Evolutionary conservation across 192 early-diverging fungal species (phyloP).

Genomic region (Obelidium mucronatum): DNA sequence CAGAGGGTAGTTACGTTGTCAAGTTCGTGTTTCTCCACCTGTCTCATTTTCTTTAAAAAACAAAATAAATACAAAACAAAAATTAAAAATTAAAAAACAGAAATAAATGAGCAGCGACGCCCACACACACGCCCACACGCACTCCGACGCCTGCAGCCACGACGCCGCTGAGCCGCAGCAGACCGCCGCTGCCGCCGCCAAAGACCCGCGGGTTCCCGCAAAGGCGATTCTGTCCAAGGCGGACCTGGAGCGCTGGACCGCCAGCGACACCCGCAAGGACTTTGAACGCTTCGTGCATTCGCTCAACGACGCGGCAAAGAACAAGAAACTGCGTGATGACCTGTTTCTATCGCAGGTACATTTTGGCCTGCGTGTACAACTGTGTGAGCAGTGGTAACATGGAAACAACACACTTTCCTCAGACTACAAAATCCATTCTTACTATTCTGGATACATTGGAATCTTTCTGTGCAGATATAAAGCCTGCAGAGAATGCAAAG

Average conservation of each 20-base stretch:
- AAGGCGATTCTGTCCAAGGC: conserved; percentile 81
- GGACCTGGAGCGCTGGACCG: conserved; percentile 80
- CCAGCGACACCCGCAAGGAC: conserved; percentile 67
- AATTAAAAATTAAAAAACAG: too few relatives aligned
- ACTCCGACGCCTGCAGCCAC: conserved; percentile 27
- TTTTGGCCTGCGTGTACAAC: not conserved
- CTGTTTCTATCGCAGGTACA: conserved; percentile 25
- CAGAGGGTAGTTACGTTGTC: too few relatives aligned
- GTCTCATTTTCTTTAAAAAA: not conserved
- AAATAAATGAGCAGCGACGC: not conserved
- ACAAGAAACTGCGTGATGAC: conserved; percentile 45
- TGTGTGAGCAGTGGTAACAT: not conserved
- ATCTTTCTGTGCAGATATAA: conserved; percentile 66
- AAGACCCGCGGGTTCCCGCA: conserved; percentile 28
- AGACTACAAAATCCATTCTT: conserved; percentile 50
- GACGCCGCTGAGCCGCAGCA: conserved; percentile 37
- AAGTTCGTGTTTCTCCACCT: not conserved
- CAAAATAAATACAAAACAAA: too few relatives aligned
- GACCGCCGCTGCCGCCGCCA: not conserved
- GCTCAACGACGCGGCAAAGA: conserved; percentile 79
- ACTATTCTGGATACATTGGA: conserved; percentile 71
- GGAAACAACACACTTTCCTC: not conserved
- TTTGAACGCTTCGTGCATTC: conserved; percentile 73
- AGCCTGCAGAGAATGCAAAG: conserved; percentile 76
- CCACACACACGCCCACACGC: conserved; percentile 9